These are phyloP conservation scores for Fonsecaea nubica DNA, from an alignment of 2,329 filamentous ascomycete species.

Conservation along the genomic window DNA sequence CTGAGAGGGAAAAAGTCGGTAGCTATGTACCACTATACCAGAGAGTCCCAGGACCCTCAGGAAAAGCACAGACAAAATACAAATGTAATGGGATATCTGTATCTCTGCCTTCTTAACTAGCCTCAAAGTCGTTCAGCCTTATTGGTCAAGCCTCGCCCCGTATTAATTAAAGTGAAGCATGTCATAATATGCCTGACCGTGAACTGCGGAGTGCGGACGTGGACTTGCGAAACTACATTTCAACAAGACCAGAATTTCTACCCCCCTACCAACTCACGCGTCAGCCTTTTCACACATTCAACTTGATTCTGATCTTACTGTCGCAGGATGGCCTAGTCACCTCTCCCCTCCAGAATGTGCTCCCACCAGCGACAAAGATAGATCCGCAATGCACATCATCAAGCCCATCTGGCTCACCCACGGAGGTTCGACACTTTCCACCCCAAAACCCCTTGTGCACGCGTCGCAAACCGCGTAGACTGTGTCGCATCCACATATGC, in stretches of 20 bases:
- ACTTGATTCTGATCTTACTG: neutral
- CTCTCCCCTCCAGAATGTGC: conserved; percentile 24
- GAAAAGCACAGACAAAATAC: conserved; percentile 1
- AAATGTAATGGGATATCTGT: neutral
- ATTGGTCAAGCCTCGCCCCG: neutral
- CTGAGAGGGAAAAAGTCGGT: conserved; percentile 25
- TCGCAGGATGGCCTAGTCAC: neutral
- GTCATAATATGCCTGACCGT: neutral
- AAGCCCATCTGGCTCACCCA: conserved; percentile 97
- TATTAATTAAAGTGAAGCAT: neutral
- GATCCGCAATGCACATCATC: conserved; percentile 74
- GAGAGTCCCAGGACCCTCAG: neutral
- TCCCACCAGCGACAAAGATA: conserved; percentile 28
- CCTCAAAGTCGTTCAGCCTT: neutral
- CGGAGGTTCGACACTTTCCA: conserved; percentile 66
- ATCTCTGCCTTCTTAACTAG: neutral
- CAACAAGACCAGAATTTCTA: neutral
- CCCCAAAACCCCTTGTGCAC: conserved; percentile 17
- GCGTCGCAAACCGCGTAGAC: conserved; percentile 36
- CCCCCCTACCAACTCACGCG: neutral
- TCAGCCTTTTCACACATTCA: neutral
- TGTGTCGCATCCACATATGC: conserved; percentile 19
- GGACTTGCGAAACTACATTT: conserved; percentile 3
- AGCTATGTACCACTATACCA: conserved; percentile 15
- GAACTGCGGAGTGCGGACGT: neutral